Base-by-base conservation (phyloP, 345 rosid species). In the Gossypium bickii region DNA sequence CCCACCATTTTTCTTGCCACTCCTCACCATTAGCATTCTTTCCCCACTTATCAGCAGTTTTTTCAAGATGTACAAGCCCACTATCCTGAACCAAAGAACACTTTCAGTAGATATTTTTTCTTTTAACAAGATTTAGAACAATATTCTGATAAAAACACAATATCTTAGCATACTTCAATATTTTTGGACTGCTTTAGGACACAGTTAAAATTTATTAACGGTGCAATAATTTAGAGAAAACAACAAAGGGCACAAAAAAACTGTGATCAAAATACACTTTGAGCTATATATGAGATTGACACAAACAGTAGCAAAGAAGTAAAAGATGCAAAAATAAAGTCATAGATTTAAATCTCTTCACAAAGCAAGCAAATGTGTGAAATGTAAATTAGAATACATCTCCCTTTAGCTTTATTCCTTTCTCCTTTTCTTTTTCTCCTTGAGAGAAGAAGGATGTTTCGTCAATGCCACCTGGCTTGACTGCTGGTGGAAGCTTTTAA, bases 1-100 rank as follows among this genome's bases (percentile, higher is more conserved):
- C 98, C 85, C 85, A 89, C 98, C 98, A 92, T 82, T 91, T 75
- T 84, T 94, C 98, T 81, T 85, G 95, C 97, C 98, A 94, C 78
- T 94, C 97, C 18, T 87, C 98, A 44, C 91, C 94, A 61, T 74
- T 56, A 7, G 94, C 93, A 22, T 93, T 92, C 90, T 89, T 94
- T 51, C 98, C 98, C 98, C 97, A 94, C 76, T 94, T 94, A 81
- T 94, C 93, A 53, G 98, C 98, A 13, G 87, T 89, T 87, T 94
- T 94, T 85, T 91, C 95, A 68, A 94, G 88, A 84, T 94, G 94
- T 59, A 87, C 73, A 60, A 89, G 77, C 57, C 97, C 98, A 67
- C 76, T 45, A 16, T 85, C 86, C 98, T 94, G 89, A 66, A 78
- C 18, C 66, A 60, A 76, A 29, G 27, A 71, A 68, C 48, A 53